A percentile compares a stretch with the other conserved stretches of the same genome.
phyloP scores from a whole-genome alignment of 164 flowering plant species.

The Kalanchoe fedtschenkoi region DNA sequence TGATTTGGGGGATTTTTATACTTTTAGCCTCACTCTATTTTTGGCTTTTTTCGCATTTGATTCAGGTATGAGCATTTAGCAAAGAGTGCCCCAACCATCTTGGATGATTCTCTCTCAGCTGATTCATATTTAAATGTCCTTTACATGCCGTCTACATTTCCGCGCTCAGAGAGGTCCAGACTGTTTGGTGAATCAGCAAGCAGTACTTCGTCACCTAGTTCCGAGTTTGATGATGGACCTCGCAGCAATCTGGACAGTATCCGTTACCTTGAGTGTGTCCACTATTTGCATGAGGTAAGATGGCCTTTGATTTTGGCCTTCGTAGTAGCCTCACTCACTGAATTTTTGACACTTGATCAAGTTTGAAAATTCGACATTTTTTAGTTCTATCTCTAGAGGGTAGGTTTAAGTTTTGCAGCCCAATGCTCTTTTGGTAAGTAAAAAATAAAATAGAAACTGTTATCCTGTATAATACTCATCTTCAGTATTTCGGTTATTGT shows the following conservation, averaged over 20 bases:
- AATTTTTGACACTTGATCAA: neutral
- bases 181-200: constrained; percentile 46
- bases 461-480: too few relatives aligned
- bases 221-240: constrained; percentile 75
- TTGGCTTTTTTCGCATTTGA: neutral
- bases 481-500: too few relatives aligned
- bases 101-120: constrained; percentile 98
- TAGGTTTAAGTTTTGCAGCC: too few relatives aligned
- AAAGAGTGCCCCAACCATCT: constrained; percentile 90
- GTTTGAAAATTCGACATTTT: neutral
- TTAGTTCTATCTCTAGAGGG: too few relatives aligned
- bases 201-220: constrained; percentile 28
- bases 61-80: constrained; percentile 97
- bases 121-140: constrained; percentile 94
- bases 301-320: neutral
- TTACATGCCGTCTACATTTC: constrained; percentile 93
- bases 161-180: constrained; percentile 95
- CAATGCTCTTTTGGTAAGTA: too few relatives aligned
- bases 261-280: constrained; percentile 71
- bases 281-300: constrained; percentile 88
- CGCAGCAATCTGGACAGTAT: constrained; percentile 79
- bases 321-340: neutral
- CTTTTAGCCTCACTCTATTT: too few relatives aligned
- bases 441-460: too few relatives aligned
- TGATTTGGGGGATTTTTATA: too few relatives aligned